Conservation (phyloP, 768 basidiomycete species). For the Agrocybe praecox region DNA sequence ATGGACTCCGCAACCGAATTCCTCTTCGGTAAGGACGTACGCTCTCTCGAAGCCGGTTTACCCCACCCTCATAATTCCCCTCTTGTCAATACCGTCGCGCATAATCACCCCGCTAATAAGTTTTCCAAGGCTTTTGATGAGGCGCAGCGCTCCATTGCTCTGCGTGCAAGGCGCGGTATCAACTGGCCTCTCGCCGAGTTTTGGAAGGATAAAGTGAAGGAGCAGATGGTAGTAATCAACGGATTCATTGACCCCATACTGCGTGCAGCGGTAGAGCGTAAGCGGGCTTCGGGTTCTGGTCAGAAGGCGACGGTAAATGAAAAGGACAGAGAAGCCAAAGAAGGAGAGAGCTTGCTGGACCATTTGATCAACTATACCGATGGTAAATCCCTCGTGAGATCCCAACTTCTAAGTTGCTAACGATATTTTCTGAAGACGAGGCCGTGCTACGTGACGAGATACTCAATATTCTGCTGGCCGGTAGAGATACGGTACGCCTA, state of each 20-base stretch:
- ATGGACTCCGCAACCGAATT: conserved; percentile 63
- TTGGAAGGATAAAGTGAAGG: conserved; percentile 46
- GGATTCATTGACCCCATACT: conserved; percentile 58
- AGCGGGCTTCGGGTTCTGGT: conserved; percentile 23
- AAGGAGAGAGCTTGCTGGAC: conserved; percentile 50
- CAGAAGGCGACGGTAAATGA: conserved; percentile 16
- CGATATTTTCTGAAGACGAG: conserved; percentile 27
- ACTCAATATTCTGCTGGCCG: conserved; percentile 55
- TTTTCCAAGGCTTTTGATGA: conserved; percentile 54
- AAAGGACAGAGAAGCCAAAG: conserved; percentile 36
- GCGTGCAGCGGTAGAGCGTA: conserved; percentile 44
- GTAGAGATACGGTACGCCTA: conserved; percentile 47
- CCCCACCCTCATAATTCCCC: conserved; percentile 44
- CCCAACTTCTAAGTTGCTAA: neutral
- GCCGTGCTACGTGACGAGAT: conserved; percentile 46
- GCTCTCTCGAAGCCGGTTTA: conserved; percentile 47
- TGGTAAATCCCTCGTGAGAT: conserved; percentile 31
- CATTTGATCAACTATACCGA: conserved; percentile 58
- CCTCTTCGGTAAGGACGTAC: conserved; percentile 51
- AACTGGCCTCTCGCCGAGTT: conserved; percentile 59
- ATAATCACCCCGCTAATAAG: conserved; percentile 33
- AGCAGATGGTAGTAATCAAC: conserved; percentile 49
- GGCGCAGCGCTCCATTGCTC: conserved; percentile 43
- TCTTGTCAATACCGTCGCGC: conserved; percentile 15
- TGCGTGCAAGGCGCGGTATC: conserved; percentile 40